A percentile compares a stretch with the other conserved stretches of the same genome.
phyloP scores from a whole-genome alignment of 805 yeast genomes.

The Schwanniomyces pseudopolymorphus region DNA sequence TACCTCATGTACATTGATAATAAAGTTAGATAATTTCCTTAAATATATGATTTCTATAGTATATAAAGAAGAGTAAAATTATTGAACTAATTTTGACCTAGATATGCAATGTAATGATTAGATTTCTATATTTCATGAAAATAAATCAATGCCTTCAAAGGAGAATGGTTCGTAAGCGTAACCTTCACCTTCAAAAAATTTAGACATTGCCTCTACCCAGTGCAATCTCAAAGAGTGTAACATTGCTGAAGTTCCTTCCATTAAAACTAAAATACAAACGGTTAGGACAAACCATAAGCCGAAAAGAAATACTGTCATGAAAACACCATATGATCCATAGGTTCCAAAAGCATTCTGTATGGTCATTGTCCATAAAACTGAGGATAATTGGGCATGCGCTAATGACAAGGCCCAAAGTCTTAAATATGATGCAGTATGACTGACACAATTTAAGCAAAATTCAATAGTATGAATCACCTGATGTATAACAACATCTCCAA shows the following conservation, averaged over 20 bases:
- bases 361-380: slow-evolving; percentile 78
- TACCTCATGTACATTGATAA: background rate
- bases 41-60: background rate
- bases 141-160: slow-evolving; percentile 29
- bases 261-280: slow-evolving; percentile 64
- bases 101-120: background rate
- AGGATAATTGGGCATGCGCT: slow-evolving; percentile 77
- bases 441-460: slow-evolving; percentile 75
- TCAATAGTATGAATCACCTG: slow-evolving; percentile 82
- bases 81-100: background rate
- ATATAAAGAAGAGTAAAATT: background rate
- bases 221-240: slow-evolving; percentile 73
- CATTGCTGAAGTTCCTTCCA: slow-evolving; percentile 89
- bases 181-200: slow-evolving; percentile 78
- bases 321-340: slow-evolving; percentile 53
- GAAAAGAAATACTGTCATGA: slow-evolving; percentile 60
- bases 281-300: slow-evolving; percentile 77
- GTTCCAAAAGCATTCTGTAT: slow-evolving; percentile 59
- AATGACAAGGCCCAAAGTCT: slow-evolving; percentile 78
- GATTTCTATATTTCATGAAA: background rate
- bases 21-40: background rate
- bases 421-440: slow-evolving; percentile 77
- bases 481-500: slow-evolving; percentile 73
- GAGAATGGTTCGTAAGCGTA: slow-evolving; percentile 63
- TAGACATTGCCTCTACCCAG: slow-evolving; percentile 84